Percentiles rank a stretch among this genome's conserved stretches.
These are phyloP conservation scores for Cladosporium sp. DNA, from an alignment of 2,329 filamentous ascomycete genomes.

Conservation along the genomic window DNA sequence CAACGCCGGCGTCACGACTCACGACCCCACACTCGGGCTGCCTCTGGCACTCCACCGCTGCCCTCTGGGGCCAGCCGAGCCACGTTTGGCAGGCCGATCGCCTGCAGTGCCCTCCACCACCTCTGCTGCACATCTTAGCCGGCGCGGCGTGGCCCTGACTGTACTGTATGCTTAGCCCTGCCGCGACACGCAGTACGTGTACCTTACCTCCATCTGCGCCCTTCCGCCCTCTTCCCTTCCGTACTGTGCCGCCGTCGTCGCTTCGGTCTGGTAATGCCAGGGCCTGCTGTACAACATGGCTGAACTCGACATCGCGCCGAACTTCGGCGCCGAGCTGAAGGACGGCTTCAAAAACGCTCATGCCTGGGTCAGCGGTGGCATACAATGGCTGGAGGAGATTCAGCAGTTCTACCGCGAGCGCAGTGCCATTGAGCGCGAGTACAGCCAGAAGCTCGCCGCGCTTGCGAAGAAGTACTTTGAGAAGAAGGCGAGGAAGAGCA, in stretches of 20 bases:
- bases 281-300: slow-evolving; percentile 52
- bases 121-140: background rate
- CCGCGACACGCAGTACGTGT: background rate
- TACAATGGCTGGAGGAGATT: slow-evolving; percentile 92
- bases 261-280: background rate
- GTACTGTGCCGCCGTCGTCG: background rate
- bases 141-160: background rate
- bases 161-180: background rate
- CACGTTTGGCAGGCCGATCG: no score
- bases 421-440: slow-evolving; percentile 92
- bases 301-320: slow-evolving; percentile 73
- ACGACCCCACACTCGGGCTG: no score
- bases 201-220: background rate
- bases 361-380: slow-evolving; percentile 80
- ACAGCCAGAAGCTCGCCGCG: slow-evolving; percentile 76
- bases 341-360: slow-evolving; percentile 96
- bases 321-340: slow-evolving; percentile 93
- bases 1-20: no score
- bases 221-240: background rate
- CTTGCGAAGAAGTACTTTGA: slow-evolving; percentile 96
- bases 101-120: no score
- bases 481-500: slow-evolving; percentile 87
- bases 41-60: no score
- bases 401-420: slow-evolving; percentile 96
- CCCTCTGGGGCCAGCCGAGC: no score